These are phyloP conservation scores for Pseudogymnoascus sp. DNA, from an alignment of 2,329 filamentous ascomycete genomes.

Conservation along the genomic window DNA sequence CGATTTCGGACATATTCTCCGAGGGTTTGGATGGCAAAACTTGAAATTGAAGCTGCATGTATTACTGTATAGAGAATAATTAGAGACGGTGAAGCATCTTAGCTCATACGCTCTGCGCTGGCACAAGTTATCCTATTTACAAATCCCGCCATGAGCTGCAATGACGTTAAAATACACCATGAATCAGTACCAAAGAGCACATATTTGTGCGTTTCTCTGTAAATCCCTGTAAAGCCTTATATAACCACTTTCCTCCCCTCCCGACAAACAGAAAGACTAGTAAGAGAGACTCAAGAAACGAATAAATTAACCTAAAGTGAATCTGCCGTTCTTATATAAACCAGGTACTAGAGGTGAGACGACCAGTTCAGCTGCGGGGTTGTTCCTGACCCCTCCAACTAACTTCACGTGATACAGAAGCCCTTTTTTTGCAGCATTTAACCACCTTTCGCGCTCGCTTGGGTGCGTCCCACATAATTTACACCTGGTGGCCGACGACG, in stretches of 20 bases:
- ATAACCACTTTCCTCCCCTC: neutral
- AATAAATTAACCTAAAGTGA: neutral
- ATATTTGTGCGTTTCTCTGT: neutral
- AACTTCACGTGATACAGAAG: slow-evolving; percentile 1
- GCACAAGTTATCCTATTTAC: neutral
- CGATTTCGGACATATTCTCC: neutral
- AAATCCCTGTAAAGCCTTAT: neutral
- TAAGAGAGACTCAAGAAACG: neutral
- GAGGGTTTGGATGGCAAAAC: neutral
- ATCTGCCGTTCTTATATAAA: neutral
- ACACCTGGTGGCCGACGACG: neutral
- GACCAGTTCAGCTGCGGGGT: neutral
- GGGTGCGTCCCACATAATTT: slow-evolving; percentile 6
- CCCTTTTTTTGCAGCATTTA: slow-evolving; percentile 8
- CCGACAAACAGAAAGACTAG: neutral
- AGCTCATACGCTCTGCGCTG: neutral
- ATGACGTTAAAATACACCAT: neutral
- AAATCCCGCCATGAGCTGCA: neutral
- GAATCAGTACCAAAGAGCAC: neutral
- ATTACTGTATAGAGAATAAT: neutral
- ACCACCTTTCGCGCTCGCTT: slow-evolving; percentile 3
- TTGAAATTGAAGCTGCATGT: neutral
- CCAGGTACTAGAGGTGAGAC: neutral
- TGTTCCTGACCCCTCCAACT: slow-evolving; percentile 6
- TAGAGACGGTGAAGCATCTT: neutral